A percentile compares a stretch with the other conserved stretches of the same genome.
Evolutionary conservation across 2,329 filamentous ascomycete genomes (phyloP).

Genomic region (Cladosporium phlei): DNA sequence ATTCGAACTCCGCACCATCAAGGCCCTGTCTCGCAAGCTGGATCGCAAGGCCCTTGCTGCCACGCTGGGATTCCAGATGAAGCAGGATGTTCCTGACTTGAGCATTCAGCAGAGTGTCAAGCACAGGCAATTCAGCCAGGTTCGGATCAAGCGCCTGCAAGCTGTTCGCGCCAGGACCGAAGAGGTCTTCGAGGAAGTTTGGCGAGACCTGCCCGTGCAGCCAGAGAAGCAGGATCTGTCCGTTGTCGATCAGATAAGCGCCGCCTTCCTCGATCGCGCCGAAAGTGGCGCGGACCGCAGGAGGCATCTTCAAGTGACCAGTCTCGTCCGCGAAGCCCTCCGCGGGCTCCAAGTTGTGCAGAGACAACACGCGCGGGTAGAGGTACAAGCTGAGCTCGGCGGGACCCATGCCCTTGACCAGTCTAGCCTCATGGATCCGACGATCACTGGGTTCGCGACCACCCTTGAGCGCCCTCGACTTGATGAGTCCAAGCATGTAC

Average conservation of each 20-base stretch:
- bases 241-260: conserved; percentile 91
- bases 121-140: conserved; percentile 69
- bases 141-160: conserved; percentile 79
- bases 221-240: conserved; percentile 88
- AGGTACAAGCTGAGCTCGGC: conserved; percentile 85
- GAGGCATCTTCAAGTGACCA: conserved; percentile 80
- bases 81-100: conserved; percentile 92
- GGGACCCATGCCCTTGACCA: conserved; percentile 82
- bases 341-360: conserved; percentile 81
- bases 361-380: conserved; percentile 85
- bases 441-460: conserved; percentile 87
- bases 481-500: conserved; percentile 87
- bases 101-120: conserved; percentile 88
- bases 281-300: conserved; percentile 75
- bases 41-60: conserved; percentile 81
- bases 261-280: conserved; percentile 85
- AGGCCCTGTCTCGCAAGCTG: conserved; percentile 89
- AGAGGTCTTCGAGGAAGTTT: conserved; percentile 83
- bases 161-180: conserved; percentile 67
- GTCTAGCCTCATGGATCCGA: conserved; percentile 82
- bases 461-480: conserved; percentile 87
- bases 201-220: conserved; percentile 88
- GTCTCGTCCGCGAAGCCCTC: conserved; percentile 93
- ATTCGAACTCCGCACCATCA: conserved; percentile 94
- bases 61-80: conserved; percentile 73